Evolutionary conservation across 1,284 basidiomycete species (phyloP).

Genomic region (Ustilago vetiveriae): DNA sequence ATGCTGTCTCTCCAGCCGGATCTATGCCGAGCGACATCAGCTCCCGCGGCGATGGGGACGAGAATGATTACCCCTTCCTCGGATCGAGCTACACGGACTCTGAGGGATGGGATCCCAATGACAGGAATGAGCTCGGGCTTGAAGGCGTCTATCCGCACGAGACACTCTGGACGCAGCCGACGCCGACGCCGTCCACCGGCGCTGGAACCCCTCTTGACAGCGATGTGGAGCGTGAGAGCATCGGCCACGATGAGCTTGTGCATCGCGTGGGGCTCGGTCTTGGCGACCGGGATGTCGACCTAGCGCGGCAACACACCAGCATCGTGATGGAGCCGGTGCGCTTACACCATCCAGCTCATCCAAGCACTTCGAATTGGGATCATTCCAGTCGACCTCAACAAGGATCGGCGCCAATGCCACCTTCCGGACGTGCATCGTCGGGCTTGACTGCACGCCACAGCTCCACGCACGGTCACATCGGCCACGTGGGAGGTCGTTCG

Average conservation of each 20-base stretch:
- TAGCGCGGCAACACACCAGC: background rate
- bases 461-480: background rate
- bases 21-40: constrained; percentile 58
- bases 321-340: constrained; percentile 24
- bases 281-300: background rate
- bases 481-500: constrained; percentile 12
- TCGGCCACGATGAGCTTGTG: constrained; percentile 18
- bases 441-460: background rate
- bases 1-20: constrained; percentile 45
- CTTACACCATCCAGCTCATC: constrained; percentile 20
- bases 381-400: constrained; percentile 1
- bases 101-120: constrained; percentile 25
- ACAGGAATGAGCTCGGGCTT: constrained; percentile 40
- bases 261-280: constrained; percentile 25
- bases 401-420: background rate
- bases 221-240: constrained; percentile 13
- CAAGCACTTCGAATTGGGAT: background rate
- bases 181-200: constrained; percentile 43
- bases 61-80: constrained; percentile 26
- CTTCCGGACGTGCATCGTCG: constrained; percentile 1
- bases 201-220: constrained; percentile 32
- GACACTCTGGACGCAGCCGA: constrained; percentile 33
- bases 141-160: constrained; percentile 48
- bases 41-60: constrained; percentile 29
- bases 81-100: constrained; percentile 25